Evolutionary conservation across 1,139 yeast genomes (phyloP).

Genomic region (Suhomyces terraborum): DNA sequence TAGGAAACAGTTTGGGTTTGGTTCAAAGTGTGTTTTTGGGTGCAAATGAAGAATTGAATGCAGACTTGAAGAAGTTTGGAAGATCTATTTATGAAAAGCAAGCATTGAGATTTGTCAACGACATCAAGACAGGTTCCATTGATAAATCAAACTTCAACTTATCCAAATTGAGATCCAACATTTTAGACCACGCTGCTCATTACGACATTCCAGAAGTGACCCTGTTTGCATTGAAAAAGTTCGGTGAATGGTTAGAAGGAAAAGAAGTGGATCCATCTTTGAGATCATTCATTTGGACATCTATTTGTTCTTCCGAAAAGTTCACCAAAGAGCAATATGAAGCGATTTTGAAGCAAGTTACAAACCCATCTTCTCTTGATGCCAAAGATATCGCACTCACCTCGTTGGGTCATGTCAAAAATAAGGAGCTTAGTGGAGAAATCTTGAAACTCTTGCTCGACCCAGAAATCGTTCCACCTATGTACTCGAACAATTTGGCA

Average conservation of each 20-base stretch:
- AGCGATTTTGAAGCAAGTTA: slow-evolving; percentile 50
- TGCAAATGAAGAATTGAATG: slow-evolving; percentile 37
- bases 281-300: slow-evolving; percentile 53
- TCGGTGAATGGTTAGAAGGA: slow-evolving; percentile 37
- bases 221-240: slow-evolving; percentile 45
- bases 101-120: slow-evolving; percentile 27
- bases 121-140: slow-evolving; percentile 24
- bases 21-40: slow-evolving; percentile 51
- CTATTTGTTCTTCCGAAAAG: slow-evolving; percentile 47
- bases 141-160: slow-evolving; percentile 44
- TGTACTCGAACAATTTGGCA: slow-evolving; percentile 68
- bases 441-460: slow-evolving; percentile 45
- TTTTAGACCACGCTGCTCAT: slow-evolving; percentile 55
- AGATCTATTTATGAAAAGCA: slow-evolving; percentile 43
- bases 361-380: slow-evolving; percentile 62
- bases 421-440: slow-evolving; percentile 34
- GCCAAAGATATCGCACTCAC: slow-evolving; percentile 64
- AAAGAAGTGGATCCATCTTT: slow-evolving; percentile 54
- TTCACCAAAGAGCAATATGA: slow-evolving; percentile 49
- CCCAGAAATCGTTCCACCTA: slow-evolving; percentile 55
- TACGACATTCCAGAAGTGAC: slow-evolving; percentile 53
- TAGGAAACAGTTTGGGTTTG: slow-evolving; percentile 46
- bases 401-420: slow-evolving; percentile 61
- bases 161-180: slow-evolving; percentile 51
- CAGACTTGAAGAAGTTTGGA: slow-evolving; percentile 43